Evolutionary conservation across 768 basidiomycete species (phyloP), one percentile per base, ranked within the genome.

Genomic region (Mycena polygramma): DNA sequence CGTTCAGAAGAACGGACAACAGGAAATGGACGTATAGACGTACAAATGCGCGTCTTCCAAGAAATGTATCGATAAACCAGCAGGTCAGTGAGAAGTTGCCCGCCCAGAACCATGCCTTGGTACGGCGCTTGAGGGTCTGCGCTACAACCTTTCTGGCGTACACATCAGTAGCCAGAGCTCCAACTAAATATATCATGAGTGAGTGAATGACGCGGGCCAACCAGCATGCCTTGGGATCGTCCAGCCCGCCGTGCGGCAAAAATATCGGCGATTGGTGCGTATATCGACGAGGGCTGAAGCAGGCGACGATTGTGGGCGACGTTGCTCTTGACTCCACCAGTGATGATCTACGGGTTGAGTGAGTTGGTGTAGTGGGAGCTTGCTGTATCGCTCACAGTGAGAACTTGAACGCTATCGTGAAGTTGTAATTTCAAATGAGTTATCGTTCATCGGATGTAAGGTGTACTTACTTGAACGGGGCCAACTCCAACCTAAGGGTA

Each of bases 401-500:
- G 36, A 22, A 63, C 67, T 48, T 69, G 71, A 48, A 65, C 60
- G 4, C 62, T 68, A n/a, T 20, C 10, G 10, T 10, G 4, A n/a
- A n/a, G n/a, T n/a, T n/a, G n/a, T n/a, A n/a, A n/a, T n/a, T n/a
- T n/a, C n/a, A 36, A 19, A 5, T 17, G 5, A 64, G 22, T 17
- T 2, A 13, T 36, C n/a, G 20, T 19, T 41, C 41, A 35, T 30
- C 1, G 19, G 36, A 49, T 13, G 36, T 36, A 11, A 7, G 6
- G 10, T 57, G 4, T 17, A 54, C 61, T 43, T 57, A 75, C 80
- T 75, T 73, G 72, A 82, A 81, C 11, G 81, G 81, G n/a, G 70
- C 77, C 19, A 82, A 63, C 54, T 82, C 81, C 13, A 81, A 60
- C 2, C 81, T 74, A 14, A 82, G 68, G 7, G 77, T 79, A 68